Evolutionary conservation across 495 filamentous ascomycete genomes (phyloP), one percentile per base, ranked within the genome.

Genomic region (Hypoxylon fragiforme): DNA sequence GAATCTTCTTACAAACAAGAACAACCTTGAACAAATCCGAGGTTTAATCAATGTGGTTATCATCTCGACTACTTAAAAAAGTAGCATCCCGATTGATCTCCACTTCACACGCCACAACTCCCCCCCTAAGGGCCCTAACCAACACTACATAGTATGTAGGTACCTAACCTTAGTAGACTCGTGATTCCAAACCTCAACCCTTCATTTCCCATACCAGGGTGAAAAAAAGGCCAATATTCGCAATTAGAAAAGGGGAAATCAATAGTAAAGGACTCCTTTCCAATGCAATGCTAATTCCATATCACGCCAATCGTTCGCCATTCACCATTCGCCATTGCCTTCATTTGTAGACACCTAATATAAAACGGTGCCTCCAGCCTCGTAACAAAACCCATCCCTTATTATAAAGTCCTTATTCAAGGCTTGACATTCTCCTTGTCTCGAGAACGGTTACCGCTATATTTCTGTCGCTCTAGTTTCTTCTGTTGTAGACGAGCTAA

Each of bases 401-500:
- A 28, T 28, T 9, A 4, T 9, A 16, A 60, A 22, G 28, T 20
- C 12, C 41, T 16, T 2, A 15, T 21, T 64, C 31, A 71, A 1
- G 70, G 68, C 22, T 49, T 54, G 19, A 71, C 38, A 50, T 79
- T 78, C 62, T 79, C 76, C 65, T 79, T 79, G 46, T 78, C 68
- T 20, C 68, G 57, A 20, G 46, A 60, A 19, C 41, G 44, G 34
- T 41, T 40, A 18, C 54, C 54, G 35, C 50, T 53, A 19, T 50
- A 50, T 54, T 51, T 64, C 39, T 57, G 50, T 54, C 64, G 68
- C 31, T 75, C 64, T 7, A 62, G 60, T 45, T 73, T 82, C 63
- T 73, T 80, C 54, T 76, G 74, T 63, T 82, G 79, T 9, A 90
- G 69, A 21, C 87, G 74, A 20, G 81, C 83, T 56, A 80, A 77